Base-by-base conservation (phyloP, 495 filamentous ascomycete species). In the Penicillium cataractarum region DNA sequence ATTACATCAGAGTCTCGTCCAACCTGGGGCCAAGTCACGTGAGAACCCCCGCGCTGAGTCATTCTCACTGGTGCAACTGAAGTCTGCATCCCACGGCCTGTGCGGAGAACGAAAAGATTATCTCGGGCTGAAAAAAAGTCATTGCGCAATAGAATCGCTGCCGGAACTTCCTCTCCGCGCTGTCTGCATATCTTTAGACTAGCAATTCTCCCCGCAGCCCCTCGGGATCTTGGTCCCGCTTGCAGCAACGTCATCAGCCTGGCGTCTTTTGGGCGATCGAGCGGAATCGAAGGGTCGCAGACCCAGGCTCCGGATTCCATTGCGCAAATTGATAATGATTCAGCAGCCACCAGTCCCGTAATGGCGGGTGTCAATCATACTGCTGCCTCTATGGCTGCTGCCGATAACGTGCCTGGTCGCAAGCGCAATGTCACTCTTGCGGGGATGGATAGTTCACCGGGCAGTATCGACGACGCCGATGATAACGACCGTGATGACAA, bases 401-500 rank as follows among this genome's bases (percentile, higher is more conserved):
- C 73, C 61, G 76, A 77, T 63, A 68, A 65, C 64, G 59, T 70
- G 63, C 67, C 74, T 55, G 69, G 68, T 69, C 78, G 73, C 70
- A 84, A 83, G 71, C 76, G 82, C 61, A 82, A 77, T 70, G 65
- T 73, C 54, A 74, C 71, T 48, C 71, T 76, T 53, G 79, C 81
- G 58, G 81, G 80, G 33, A 74, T 86, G 52, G 87, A 90, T 49
- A 90, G 86, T 75, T 90, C 87, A 33, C 87, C 88, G 21, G 87
- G 84, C n/a, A 91, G 89, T 74, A 76, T 82, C 31, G 89, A 91
- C 56, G 87, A 87, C 62, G 84, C 85, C 55, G 87, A 86, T 44
- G 87, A 88, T 54, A 79, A 67, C 35, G 81, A 86, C 19, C 82
- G 82, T 22, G 83, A 83, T 61, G 84, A 90, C 67, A 84, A 84